Percentiles rank a stretch among this genome's conserved stretches.
These are phyloP conservation scores for Boletus eberwhitei DNA, from an alignment of 768 basidiomycete species.

Conservation along the genomic window DNA sequence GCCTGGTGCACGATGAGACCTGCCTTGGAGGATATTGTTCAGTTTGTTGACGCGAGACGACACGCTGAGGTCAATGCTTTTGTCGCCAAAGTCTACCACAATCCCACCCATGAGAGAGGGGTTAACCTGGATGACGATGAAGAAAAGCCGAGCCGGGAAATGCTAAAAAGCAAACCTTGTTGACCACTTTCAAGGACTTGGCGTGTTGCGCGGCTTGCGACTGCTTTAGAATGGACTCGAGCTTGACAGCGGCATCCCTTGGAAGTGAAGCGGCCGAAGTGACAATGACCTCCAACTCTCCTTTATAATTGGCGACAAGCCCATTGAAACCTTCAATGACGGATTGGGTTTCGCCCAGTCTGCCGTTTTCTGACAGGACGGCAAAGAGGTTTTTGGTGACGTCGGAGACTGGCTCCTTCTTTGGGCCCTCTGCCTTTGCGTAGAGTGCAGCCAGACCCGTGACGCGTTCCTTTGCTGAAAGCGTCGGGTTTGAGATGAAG, in stretches of 20 bases:
- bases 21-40: slow-evolving; percentile 83
- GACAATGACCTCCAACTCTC: slow-evolving; percentile 90
- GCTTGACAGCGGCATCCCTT: slow-evolving; percentile 66
- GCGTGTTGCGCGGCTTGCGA: slow-evolving; percentile 83
- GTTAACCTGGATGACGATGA: slow-evolving; percentile 64
- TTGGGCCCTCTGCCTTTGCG: slow-evolving; percentile 61
- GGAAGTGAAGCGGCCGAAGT: slow-evolving; percentile 83
- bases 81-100: slow-evolving; percentile 96
- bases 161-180: slow-evolving; percentile 64
- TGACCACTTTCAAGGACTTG: slow-evolving; percentile 83
- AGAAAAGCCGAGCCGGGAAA: not conserved
- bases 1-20: slow-evolving; percentile 26
- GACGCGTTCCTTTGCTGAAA: slow-evolving; percentile 74
- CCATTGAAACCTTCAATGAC: slow-evolving; percentile 91
- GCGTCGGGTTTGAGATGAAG: slow-evolving; percentile 88
- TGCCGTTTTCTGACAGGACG: slow-evolving; percentile 90
- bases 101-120: slow-evolving; percentile 88
- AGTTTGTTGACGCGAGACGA: slow-evolving; percentile 92
- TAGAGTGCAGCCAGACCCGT: slow-evolving; percentile 67
- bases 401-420: slow-evolving; percentile 77
- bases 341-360: slow-evolving; percentile 77
- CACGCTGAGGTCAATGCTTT: slow-evolving; percentile 95
- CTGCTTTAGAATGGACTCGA: slow-evolving; percentile 84
- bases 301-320: slow-evolving; percentile 84
- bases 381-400: slow-evolving; percentile 89